Conservation (phyloP, 2,329 filamentous ascomycete genomes). For the Aspergillus alliaceus region DNA sequence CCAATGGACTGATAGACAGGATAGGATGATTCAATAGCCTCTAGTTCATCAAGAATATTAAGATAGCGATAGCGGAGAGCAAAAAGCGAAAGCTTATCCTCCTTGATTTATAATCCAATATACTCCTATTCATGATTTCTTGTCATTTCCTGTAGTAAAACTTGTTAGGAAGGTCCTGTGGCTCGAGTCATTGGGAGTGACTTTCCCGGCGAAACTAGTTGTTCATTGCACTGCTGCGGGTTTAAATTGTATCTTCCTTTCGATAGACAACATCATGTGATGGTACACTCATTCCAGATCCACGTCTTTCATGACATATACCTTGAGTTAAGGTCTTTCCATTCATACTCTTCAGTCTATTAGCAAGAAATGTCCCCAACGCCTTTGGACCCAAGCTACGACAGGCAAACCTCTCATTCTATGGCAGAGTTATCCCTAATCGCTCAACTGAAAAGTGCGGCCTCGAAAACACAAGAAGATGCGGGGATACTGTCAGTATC, state of each 20-base stretch:
- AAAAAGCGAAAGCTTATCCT: too few species aligned
- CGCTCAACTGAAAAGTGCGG: neutral
- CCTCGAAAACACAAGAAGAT: neutral
- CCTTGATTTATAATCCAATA: too few species aligned
- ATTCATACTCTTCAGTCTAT: neutral
- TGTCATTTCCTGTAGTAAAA: too few species aligned
- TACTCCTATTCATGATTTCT: too few species aligned
- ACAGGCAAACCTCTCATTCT: neutral
- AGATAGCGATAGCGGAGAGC: neutral
- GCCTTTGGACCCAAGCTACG: too few species aligned
- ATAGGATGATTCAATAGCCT: neutral
- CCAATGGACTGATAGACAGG: too few species aligned
- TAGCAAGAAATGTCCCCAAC: neutral
- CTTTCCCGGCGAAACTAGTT: neutral
- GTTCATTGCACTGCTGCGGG: too few species aligned
- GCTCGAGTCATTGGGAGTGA: neutral
- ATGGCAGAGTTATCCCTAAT: neutral
- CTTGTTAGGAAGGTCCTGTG: neutral
- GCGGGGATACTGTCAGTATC: neutral
- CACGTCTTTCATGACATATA: neutral
- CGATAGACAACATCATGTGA: neutral
- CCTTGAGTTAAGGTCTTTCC: neutral
- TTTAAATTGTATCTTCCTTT: neutral
- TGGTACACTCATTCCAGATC: neutral
- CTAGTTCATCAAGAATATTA: neutral